Percentiles rank a stretch among this genome's conserved stretches.
Conservation (phyloP, 371 early-diverging fungal species). For the Furculomyces boomerangus region DNA sequence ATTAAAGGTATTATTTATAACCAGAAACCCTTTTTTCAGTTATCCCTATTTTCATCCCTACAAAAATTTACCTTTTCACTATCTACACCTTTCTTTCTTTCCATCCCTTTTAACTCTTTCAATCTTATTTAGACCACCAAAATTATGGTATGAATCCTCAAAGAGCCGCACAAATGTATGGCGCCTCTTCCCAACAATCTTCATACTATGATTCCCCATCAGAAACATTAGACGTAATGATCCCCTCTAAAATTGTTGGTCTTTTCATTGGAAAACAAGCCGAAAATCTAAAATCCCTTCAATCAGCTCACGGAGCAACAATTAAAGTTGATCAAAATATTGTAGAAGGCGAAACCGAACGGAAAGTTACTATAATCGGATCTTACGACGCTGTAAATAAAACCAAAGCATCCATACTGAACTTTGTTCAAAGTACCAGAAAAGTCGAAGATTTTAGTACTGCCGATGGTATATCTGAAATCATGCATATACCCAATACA, state of each 20-base stretch:
- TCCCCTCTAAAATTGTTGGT: constrained; percentile 56
- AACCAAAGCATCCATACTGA: constrained; percentile 39
- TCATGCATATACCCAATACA: constrained; percentile 36
- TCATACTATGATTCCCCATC: too few relatives aligned
- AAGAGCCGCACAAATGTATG: too few relatives aligned
- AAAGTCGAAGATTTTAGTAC: background rate
- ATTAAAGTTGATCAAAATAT: constrained; percentile 14
- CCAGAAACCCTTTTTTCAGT: too few relatives aligned
- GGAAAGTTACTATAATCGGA: constrained; percentile 44
- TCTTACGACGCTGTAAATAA: constrained; percentile 33
- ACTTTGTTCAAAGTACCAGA: constrained; percentile 6
- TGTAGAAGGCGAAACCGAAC: constrained; percentile 28
- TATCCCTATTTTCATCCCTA: too few relatives aligned
- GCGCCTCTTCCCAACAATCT: too few relatives aligned
- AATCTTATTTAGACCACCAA: background rate
- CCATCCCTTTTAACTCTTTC: background rate
- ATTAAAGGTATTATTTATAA: too few relatives aligned
- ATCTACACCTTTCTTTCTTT: background rate
- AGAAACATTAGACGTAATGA: constrained; percentile 7
- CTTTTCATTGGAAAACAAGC: constrained; percentile 72
- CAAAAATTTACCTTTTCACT: background rate
- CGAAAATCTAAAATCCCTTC: constrained; percentile 61
- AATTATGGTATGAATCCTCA: background rate
- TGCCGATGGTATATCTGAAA: constrained; percentile 10
- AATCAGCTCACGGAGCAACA: constrained; percentile 21